Base-by-base conservation (phyloP, 1,139 yeast species). In the Debaryomyces sp. region DNA sequence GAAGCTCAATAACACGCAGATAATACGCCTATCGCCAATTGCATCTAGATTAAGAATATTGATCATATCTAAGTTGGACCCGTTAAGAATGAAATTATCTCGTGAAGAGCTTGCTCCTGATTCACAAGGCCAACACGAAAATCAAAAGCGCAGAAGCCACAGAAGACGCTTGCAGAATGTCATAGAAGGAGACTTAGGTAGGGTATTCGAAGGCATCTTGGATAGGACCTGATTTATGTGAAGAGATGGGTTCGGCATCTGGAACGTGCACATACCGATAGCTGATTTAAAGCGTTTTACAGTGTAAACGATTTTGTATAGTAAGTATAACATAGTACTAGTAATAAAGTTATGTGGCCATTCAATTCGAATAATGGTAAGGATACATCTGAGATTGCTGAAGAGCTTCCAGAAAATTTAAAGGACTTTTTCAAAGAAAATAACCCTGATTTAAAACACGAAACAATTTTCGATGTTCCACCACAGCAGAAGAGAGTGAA, bases 1-100 rank as follows among this genome's bases (percentile, higher is more conserved):
- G 54, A 63, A 57, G 30, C 55, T 71, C 30, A 73, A 66, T 49
- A 58, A 62, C 13, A 81, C 86, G 0, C 84, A 80, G 47, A 56
- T 70, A 24, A 77, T 81, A 4, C 63, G 86, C 48, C 59, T 78
- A 38, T 57, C 66, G 9, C 80, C 84, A 0, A 75, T 81, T 7
- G 70, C 77, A 0, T 70, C 78, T 38, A 61, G 85, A 39, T 61
- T 82, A 41, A 61, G 85, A 46, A 58, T 77, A 18, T 54, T 62
- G 36, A 55, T 77, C 10, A 68, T 75, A 10, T 58, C 60, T 2
- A 56, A 52, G 41, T 41, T 61, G n/a, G 65, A 61, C 8, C 43
- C 47, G 3, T 36, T 60, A 15, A 47, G 63, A 33, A 37, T 27
- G 10, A 47, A 27, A 46, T 54, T 53, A 43, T 48, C 21, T 22